Evolutionary conservation across 2,329 filamentous ascomycete species (phyloP).

Genomic region (Claviceps cyperi): DNA sequence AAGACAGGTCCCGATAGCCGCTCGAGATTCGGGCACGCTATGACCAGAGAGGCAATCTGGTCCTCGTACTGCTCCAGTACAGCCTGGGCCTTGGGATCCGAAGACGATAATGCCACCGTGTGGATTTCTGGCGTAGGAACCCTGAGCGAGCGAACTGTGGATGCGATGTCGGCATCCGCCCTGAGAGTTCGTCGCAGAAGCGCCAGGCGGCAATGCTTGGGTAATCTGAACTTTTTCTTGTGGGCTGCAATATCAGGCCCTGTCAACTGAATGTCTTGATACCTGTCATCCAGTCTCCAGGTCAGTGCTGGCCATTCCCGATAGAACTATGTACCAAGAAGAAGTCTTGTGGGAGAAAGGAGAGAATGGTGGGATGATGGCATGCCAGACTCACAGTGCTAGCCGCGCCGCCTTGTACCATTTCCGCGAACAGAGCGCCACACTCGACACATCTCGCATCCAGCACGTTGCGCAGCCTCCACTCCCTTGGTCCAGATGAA

Average conservation of each 20-base stretch:
- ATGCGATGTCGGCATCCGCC: slow-evolving; percentile 35
- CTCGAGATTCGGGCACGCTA: slow-evolving; percentile 52
- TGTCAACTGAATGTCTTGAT: slow-evolving; percentile 43
- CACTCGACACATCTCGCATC: slow-evolving; percentile 44
- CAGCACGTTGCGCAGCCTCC: slow-evolving; percentile 49
- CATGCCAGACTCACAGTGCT: slow-evolving; percentile 29
- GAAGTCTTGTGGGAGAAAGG: too few species aligned
- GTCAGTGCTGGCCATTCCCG: background rate
- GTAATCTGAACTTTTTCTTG: slow-evolving; percentile 43
- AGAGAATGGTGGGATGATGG: too few species aligned
- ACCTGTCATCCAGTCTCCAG: slow-evolving; percentile 20
- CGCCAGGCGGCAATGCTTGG: slow-evolving; percentile 36
- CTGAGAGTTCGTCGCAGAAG: slow-evolving; percentile 44
- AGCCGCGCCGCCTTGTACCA: slow-evolving; percentile 35
- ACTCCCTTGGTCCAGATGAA: slow-evolving; percentile 33
- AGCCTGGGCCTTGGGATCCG: slow-evolving; percentile 14
- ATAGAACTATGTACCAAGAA: too few species aligned
- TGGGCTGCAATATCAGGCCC: slow-evolving; percentile 40
- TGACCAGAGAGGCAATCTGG: slow-evolving; percentile 43
- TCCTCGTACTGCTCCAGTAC: slow-evolving; percentile 38
- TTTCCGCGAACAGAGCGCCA: slow-evolving; percentile 36
- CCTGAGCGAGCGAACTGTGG: slow-evolving; percentile 41
- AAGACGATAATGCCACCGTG: slow-evolving; percentile 11
- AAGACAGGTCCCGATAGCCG: slow-evolving; percentile 39
- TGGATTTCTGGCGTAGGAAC: slow-evolving; percentile 32